Evolutionary conservation across 352 stramenopile species (phyloP).

Genomic region (Phytophthora tentaculata): DNA sequence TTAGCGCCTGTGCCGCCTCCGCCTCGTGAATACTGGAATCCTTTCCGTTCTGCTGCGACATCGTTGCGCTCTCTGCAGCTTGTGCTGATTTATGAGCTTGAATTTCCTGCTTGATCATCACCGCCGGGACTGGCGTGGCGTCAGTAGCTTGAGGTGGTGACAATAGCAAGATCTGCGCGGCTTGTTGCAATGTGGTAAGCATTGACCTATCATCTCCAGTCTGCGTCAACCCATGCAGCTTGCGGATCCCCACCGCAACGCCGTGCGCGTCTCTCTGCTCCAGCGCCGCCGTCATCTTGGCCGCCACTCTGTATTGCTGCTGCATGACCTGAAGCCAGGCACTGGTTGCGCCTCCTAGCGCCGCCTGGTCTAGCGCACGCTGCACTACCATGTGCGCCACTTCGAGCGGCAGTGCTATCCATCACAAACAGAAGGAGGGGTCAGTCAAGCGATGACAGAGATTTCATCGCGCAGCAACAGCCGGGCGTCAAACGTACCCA

Average conservation of each 20-base stretch:
- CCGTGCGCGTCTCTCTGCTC: constrained; percentile 46
- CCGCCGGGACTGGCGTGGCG: constrained; percentile 8
- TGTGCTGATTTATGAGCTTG: neutral
- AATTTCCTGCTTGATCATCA: constrained; percentile 33
- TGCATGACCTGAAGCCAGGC: constrained; percentile 59
- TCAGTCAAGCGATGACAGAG: constrained; percentile 16
- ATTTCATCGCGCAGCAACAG: constrained; percentile 14
- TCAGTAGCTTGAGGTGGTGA: constrained; percentile 3
- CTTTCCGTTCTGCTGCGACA: constrained; percentile 29
- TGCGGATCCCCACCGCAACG: constrained; percentile 44
- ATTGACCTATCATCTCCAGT: constrained; percentile 27
- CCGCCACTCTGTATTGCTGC: constrained; percentile 48
- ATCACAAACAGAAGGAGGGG: constrained; percentile 5
- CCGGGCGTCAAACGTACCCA: constrained; percentile 50
- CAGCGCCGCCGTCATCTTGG: constrained; percentile 46
- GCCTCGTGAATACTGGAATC: constrained; percentile 58
- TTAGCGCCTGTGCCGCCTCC: constrained; percentile 75
- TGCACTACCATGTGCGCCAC: constrained; percentile 67
- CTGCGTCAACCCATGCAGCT: constrained; percentile 43
- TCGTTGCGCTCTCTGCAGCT: constrained; percentile 1
- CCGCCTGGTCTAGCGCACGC: constrained; percentile 51
- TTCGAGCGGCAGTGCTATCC: constrained; percentile 54
- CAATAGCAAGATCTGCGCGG: constrained; percentile 39
- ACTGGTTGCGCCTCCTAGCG: constrained; percentile 59
- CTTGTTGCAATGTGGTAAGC: constrained; percentile 55